A percentile compares a stretch with the other conserved stretches of the same genome.
Evolutionary conservation across 371 early-diverging fungal species (phyloP).

Genomic region (Umbelopsis sp.): DNA sequence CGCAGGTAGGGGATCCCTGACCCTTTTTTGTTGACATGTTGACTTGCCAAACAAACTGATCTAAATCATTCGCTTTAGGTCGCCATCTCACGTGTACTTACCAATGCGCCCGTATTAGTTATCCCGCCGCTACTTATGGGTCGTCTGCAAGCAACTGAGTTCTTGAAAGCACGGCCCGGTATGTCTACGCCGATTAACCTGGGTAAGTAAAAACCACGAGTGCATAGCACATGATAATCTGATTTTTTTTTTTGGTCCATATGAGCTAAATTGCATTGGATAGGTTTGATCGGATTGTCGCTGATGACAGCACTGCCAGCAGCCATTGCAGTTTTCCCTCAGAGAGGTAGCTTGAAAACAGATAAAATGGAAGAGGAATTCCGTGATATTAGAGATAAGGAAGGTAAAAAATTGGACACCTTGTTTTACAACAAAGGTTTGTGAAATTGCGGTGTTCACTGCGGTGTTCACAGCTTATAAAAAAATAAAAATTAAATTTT

Average conservation of each 20-base stretch:
- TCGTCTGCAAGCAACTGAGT: constrained; percentile 61
- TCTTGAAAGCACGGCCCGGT: constrained; percentile 58
- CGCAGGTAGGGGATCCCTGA: constrained; percentile 47
- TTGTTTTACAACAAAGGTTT: constrained; percentile 78
- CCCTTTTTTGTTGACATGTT: no score
- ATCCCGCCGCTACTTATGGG: constrained; percentile 71
- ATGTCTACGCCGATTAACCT: constrained; percentile 65
- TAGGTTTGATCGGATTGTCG: constrained; percentile 64
- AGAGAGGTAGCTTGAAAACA: constrained; percentile 54
- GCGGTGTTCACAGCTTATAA: no score
- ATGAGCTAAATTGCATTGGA: constrained; percentile 11
- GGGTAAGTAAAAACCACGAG: constrained; percentile 33
- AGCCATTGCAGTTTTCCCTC: constrained; percentile 86
- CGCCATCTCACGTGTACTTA: constrained; percentile 78
- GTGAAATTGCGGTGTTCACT: constrained; percentile 29
- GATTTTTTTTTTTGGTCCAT: neutral
- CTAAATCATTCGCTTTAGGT: constrained; percentile 39
- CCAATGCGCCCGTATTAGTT: constrained; percentile 74
- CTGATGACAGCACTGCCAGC: constrained; percentile 78
- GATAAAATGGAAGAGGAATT: constrained; percentile 52
- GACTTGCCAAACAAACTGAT: neutral
- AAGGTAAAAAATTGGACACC: constrained; percentile 59
- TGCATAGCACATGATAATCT: neutral
- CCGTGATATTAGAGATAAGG: constrained; percentile 49
- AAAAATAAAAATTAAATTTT: constrained; percentile 15